These are phyloP conservation scores for Bipolaris zeicola DNA, from an alignment of 2,329 filamentous ascomycete genomes.

Conservation along the genomic window DNA sequence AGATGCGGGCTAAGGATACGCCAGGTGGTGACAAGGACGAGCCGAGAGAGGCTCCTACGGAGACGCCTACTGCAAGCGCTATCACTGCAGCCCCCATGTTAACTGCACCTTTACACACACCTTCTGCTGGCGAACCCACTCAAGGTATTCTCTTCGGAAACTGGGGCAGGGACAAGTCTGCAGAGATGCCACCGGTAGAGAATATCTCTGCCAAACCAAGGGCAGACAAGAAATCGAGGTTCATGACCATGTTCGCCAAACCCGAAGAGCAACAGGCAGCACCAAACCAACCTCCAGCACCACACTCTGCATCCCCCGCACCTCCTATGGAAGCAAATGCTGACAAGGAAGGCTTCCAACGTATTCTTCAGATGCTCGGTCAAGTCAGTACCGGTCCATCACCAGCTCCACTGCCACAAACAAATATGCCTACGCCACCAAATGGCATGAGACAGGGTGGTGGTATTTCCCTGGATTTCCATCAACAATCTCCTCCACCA, in stretches of 20 bases:
- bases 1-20: constrained; percentile 73
- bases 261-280: constrained; percentile 43
- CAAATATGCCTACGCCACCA: constrained; percentile 26
- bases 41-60: constrained; percentile 28
- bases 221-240: constrained; percentile 79
- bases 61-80: constrained; percentile 27
- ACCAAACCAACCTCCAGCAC: constrained; percentile 19
- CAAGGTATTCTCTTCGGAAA: constrained; percentile 79
- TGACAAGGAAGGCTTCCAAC: constrained; percentile 85
- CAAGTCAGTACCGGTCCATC: constrained; percentile 40
- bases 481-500: constrained; percentile 38
- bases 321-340: constrained; percentile 55
- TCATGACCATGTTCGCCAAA: constrained; percentile 72
- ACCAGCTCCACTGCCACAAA: constrained; percentile 25
- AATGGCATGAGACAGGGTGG: constrained; percentile 41
- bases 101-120: constrained; percentile 56
- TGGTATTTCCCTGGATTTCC: constrained; percentile 40
- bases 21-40: constrained; percentile 56
- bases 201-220: constrained; percentile 46
- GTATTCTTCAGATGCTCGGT: constrained; percentile 81
- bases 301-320: constrained; percentile 30
- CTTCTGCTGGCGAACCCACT: constrained; percentile 68
- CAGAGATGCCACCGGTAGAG: constrained; percentile 41
- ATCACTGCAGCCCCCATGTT: constrained; percentile 45
- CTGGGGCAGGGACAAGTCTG: constrained; percentile 58